Conservation (phyloP, 495 filamentous ascomycete genomes). For the Tuber melanosporum region DNA sequence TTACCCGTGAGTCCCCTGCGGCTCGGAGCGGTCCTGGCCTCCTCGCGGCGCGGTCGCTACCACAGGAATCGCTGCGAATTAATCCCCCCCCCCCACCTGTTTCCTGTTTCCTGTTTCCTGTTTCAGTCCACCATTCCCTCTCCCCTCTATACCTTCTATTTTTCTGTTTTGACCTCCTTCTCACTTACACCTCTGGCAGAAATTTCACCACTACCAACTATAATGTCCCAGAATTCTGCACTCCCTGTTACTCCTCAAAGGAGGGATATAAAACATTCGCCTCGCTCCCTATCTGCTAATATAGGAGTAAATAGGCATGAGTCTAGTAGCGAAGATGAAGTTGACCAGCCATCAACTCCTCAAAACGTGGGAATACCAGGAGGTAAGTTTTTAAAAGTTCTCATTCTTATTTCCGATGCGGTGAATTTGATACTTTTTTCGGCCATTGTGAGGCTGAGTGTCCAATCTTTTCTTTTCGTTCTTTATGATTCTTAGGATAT, state of each 20-base stretch:
- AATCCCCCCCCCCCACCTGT: not conserved
- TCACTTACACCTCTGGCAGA: not conserved
- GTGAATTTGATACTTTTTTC: not conserved
- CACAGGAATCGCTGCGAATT: not conserved
- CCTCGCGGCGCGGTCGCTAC: not conserved
- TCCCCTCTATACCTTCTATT: not conserved
- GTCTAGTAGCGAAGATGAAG: conserved; percentile 1
- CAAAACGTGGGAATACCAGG: not conserved
- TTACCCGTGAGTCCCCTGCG: not conserved
- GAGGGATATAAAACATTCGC: not conserved
- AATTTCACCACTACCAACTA: not conserved
- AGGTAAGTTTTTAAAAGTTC: not conserved
- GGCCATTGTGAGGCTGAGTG: not conserved
- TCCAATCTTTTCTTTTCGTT: not conserved
- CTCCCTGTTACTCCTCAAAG: not conserved
- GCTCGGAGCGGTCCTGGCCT: not conserved
- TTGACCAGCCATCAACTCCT: not conserved
- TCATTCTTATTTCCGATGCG: not conserved
- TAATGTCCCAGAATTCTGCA: not conserved
- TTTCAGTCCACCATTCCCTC: not conserved
- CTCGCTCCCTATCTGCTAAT: not conserved
- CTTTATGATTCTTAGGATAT: not conserved
- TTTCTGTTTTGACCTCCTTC: not conserved
- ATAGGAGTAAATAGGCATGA: not conserved
- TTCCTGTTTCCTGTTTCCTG: not conserved